These are phyloP conservation scores for Cladophialophora chaetospira DNA, from an alignment of 2,329 filamentous ascomycete species.

Conservation along the genomic window DNA sequence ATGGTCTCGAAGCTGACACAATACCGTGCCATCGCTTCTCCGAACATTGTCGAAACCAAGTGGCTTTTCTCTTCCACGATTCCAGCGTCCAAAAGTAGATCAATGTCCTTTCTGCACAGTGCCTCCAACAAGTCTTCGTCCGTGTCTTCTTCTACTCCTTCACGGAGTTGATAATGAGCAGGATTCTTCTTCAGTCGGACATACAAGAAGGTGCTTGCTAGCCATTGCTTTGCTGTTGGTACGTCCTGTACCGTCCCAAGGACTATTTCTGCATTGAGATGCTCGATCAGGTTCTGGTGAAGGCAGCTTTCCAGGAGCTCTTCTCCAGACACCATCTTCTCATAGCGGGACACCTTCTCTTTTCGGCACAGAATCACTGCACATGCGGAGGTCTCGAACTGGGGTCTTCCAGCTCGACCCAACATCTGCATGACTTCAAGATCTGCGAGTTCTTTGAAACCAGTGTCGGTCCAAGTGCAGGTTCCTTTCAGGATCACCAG, in stretches of 20 bases:
- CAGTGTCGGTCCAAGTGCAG: conserved; percentile 61
- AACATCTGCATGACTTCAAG: conserved; percentile 91
- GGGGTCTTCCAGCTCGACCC: conserved; percentile 77
- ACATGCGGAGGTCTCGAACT: conserved; percentile 74
- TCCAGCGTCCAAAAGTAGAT: conserved; percentile 60
- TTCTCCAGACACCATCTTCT: conserved; percentile 71
- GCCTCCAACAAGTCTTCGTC: conserved; percentile 67
- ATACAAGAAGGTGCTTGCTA: conserved; percentile 75
- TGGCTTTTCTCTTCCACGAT: conserved; percentile 55
- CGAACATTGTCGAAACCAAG: conserved; percentile 69
- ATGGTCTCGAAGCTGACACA: conserved; percentile 80
- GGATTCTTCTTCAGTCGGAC: conserved; percentile 74
- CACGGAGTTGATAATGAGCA: conserved; percentile 66
- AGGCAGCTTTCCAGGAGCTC: conserved; percentile 76
- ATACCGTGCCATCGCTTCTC: conserved; percentile 79
- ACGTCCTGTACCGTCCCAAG: conserved; percentile 70
- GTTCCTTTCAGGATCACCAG: conserved; percentile 84
- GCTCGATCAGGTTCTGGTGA: conserved; percentile 77
- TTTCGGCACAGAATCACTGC: conserved; percentile 77
- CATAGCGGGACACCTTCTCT: conserved; percentile 66
- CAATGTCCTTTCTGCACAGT: conserved; percentile 71
- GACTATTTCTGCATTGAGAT: conserved; percentile 81
- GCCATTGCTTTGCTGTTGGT: conserved; percentile 70
- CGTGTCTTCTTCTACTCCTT: conserved; percentile 50
- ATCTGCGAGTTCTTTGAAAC: conserved; percentile 73